Base-by-base conservation (phyloP, 148 eudicot genomes). In the Simmondsia chinensis region DNA sequence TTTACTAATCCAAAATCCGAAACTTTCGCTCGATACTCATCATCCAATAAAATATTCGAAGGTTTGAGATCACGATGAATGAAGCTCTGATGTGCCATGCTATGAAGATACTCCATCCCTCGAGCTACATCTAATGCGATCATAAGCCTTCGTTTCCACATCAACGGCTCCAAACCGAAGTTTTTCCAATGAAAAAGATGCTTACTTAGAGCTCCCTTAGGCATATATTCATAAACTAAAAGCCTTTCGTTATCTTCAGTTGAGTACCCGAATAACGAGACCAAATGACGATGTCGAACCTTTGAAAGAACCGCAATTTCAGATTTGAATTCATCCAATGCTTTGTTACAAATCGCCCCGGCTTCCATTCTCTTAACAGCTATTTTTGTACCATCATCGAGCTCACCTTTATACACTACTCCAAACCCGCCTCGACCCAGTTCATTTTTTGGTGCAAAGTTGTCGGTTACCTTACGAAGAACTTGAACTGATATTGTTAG, bases 381-480 rank as follows among this genome's bases (percentile, higher is more conserved):
- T 59, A 84, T 71, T 48, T 60, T 33, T 0, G 77, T 76, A 45
- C 94, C 88, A 39, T 76, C 84, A 27, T 62, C 66, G 7, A 76
- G 66, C 46, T 60, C 79, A 0, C 94, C 94, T 50, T 69, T 74
- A 32, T 84, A 80, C 43, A 84, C 94, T 2, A 48, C 68, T 9
- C 94, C 94, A 61, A 84, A 84, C 14, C 94, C 94, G 19, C 94
- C 94, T 33, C 81, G 84, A 1, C 94, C 94, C 1, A 84, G 75
- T 58, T 71, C 75, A 49, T 84, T 80, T 49, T 76, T 73, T 6
- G 54, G 30, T 0, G 74, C 45, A 61, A 84, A 84, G 40, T 80
- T 66, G 28, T 80, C 58, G 5, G 88, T 84, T 15, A 63, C 82
- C 39, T 71, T 66, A 1, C 75, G 70, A 51, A 80, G 82, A 33